Base-by-base conservation (phyloP, 2,329 filamentous ascomycete species). In the Verticillium albo-atrum region DNA sequence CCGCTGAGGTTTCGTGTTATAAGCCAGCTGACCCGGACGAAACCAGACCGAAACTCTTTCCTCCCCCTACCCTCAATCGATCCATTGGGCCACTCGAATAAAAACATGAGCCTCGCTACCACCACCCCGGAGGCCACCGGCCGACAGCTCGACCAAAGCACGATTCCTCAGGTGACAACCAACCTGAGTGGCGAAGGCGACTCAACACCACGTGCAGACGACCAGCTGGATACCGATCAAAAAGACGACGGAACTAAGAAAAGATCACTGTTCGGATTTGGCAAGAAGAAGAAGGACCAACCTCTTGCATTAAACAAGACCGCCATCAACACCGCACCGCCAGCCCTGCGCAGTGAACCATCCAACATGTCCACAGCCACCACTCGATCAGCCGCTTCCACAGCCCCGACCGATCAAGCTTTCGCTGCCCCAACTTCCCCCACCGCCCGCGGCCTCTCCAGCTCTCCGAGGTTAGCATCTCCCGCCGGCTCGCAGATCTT, bases 401-500 rank as follows among this genome's bases (percentile, higher is more conserved):
- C 77, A 53, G 68, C 74, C 25, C 73, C 74, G 60, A 70, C 74
- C 64, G 75, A 82, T 63, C 69, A 77, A 65, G 69, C 77, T 65
- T 74, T 77, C 67, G 72, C 75, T 54, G 71, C 80, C 12, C 84
- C 87, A 15, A 79, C 86, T 0, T 92, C 90, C 3, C 90, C 90
- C 3, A 80, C 77, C 3, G 80, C 77, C 61, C 84, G 86, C 60
- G 85, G 83, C 56, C 75, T 91, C 52, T 88, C 89, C 14, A 83
- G 85, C 10, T 94, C 92, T 9, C 89, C 92, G 4, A 83, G 89
- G 55, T 75, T 93, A 52, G 85, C 89, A 57, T 96, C 92, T 23
- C 91, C 93, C 15, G 90, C 92, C 12, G 82, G 83, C 28, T 89
- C 86, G 4, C 86, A 89, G 67, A 97, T 98, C 68, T 98, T 98